Percentiles rank a stretch among this genome's conserved stretches.
These are phyloP conservation scores for Alternaria novae-zelandiae DNA, from an alignment of 2,329 filamentous ascomycete genomes.

Conservation along the genomic window DNA sequence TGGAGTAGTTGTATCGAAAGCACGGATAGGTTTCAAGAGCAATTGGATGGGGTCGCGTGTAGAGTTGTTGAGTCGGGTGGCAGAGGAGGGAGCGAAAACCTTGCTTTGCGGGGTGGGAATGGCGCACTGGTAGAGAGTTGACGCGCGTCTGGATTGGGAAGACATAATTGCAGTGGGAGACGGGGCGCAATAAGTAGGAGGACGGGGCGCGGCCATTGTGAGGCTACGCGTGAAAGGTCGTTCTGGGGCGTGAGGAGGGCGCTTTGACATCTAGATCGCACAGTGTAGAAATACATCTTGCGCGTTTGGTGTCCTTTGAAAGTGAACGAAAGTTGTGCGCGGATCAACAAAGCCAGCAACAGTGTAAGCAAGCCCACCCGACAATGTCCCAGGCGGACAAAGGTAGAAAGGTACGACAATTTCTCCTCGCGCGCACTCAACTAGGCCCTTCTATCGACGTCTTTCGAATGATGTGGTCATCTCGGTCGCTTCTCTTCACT, in stretches of 20 bases:
- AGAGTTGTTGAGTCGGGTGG: neutral
- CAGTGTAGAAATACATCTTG: neutral
- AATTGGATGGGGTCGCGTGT: neutral
- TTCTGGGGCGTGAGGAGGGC: neutral
- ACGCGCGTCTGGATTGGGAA: neutral
- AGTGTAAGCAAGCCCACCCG: neutral
- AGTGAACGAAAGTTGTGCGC: neutral
- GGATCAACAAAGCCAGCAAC: constrained; percentile 5
- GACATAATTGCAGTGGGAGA: neutral
- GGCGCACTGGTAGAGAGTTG: neutral
- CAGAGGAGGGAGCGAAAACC: neutral
- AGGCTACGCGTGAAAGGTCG: constrained; percentile 1
- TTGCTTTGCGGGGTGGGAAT: neutral
- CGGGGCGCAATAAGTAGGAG: constrained; percentile 4
- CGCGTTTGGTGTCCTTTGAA: constrained; percentile 4
- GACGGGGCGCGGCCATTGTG: neutral
- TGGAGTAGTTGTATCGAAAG: neutral
- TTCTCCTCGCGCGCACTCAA: neutral
- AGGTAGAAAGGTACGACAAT: neutral
- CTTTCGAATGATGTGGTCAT: neutral
- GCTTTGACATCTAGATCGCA: constrained; percentile 7
- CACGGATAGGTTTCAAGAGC: neutral
- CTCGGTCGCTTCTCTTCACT: neutral
- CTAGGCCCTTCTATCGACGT: neutral
- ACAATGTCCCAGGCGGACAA: constrained; percentile 14